phyloP scores from a whole-genome alignment of 1,139 yeast species.

The Hanseniaspora gamundiae region DNA sequence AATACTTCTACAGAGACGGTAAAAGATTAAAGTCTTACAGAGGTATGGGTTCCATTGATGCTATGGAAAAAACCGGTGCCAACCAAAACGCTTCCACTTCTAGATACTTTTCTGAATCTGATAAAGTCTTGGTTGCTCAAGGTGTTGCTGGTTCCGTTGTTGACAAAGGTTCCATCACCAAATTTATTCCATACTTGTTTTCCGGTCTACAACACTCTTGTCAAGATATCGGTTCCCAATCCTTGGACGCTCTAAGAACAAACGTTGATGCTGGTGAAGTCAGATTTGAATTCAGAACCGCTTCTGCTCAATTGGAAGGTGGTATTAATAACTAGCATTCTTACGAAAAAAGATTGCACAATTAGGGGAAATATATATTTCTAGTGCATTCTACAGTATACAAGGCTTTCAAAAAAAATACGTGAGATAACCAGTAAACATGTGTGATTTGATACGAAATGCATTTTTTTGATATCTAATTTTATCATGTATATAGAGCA shows the following conservation, averaged over 20 bases:
- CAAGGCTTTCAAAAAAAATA: no score
- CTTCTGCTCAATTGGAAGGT: slow-evolving; percentile 98
- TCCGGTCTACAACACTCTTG: slow-evolving; percentile 97
- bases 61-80: slow-evolving; percentile 86
- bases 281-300: slow-evolving; percentile 95
- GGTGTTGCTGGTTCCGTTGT: slow-evolving; percentile 97
- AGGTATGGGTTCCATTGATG: slow-evolving; percentile 99
- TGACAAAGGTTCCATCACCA: slow-evolving; percentile 90
- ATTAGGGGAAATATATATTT: slow-evolving; percentile 30
- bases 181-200: slow-evolving; percentile 86
- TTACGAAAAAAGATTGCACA: slow-evolving; percentile 93
- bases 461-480: no score
- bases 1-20: slow-evolving; percentile 94
- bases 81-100: slow-evolving; percentile 96
- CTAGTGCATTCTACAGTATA: no score
- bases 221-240: slow-evolving; percentile 88
- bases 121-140: slow-evolving; percentile 93
- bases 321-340: slow-evolving; percentile 96
- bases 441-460: no score
- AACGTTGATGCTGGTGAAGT: slow-evolving; percentile 57
- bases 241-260: slow-evolving; percentile 51
- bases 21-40: slow-evolving; percentile 94
- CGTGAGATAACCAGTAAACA: no score
- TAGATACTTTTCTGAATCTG: slow-evolving; percentile 93
- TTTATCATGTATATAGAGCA: no score